Evolutionary conservation across 495 filamentous ascomycete species (phyloP), one percentile per base, ranked within the genome.

Genomic region (Trichoderma orchidacearum): DNA sequence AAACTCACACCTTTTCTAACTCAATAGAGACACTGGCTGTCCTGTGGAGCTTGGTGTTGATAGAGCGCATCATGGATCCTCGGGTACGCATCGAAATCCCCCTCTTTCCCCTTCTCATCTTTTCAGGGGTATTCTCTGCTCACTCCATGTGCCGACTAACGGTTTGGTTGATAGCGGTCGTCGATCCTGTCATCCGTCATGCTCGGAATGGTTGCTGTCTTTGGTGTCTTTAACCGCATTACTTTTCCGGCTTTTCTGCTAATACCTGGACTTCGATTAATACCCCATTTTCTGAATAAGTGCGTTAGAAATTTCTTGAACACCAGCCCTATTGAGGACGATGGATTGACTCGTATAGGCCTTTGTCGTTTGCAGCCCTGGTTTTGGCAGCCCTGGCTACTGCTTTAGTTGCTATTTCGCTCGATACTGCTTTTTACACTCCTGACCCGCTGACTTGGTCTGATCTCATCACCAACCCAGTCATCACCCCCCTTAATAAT

Each of bases 1-100:
- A 98, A 73, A 95, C 88, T 38, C 93, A 98, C 74, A 97, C 94
- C 31, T 97, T 98, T 71, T 97, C 93, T 66, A 98, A 98, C 70
- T 90, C 90, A 53, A 80, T 96, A 62, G 93, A 98, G 72, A 96
- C 93, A 1, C 75, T 98, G 62, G 77, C 87, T 30, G 91, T 98
- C 17, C 76, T 84, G 51, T 97, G 94, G 93, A 86, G 86, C 59
- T 65, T 98, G 69, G 90, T 96, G 53, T 74, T 97, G 63, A 87
- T 96, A 63, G 83, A 84, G 65, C 83, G 92, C 63, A 90, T 97
- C 59, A 70, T 83, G 31, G 84, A 81, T 32, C 82, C 82, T 61
- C 86, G 85, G 74, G 90, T 93, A 73, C 12, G 75, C 67, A 51
- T 28, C 21, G 32, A n/a, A n/a, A n/a, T n/a, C n/a, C n/a, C n/a